Evolutionary conservation across 139 green algal genomes (phyloP).

Genomic region (Chlamydomonas sphaeroides): DNA sequence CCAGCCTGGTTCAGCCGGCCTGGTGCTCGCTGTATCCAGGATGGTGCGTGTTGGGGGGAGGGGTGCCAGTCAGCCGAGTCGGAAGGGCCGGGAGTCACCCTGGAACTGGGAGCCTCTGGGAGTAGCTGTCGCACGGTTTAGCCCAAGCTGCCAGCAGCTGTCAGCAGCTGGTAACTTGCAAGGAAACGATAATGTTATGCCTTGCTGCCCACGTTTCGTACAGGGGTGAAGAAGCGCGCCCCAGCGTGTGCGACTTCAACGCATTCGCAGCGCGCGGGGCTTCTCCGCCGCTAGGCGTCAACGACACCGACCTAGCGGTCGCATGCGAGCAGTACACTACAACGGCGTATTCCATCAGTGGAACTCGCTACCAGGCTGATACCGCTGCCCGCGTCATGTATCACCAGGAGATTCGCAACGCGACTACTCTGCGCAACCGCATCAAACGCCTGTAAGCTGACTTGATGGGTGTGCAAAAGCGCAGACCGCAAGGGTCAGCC

Average conservation of each 20-base stretch:
- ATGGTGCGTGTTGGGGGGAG: no score
- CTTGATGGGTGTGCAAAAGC: not conserved
- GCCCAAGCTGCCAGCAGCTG: no score
- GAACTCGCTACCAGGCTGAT: slow-evolving; percentile 14
- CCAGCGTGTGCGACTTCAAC: slow-evolving; percentile 44
- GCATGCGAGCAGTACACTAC: not conserved
- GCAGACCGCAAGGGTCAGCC: no score
- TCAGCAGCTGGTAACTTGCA: no score
- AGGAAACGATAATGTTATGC: no score
- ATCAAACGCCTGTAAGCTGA: not conserved
- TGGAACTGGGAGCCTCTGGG: no score
- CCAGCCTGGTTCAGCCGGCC: not conserved
- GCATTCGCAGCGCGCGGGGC: not conserved
- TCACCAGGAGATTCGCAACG: not conserved
- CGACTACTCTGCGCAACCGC: not conserved
- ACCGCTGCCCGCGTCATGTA: slow-evolving; percentile 1
- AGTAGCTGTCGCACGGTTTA: no score
- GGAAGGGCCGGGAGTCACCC: no score
- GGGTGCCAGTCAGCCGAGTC: no score
- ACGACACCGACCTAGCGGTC: not conserved
- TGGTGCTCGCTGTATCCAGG: slow-evolving; percentile 18
- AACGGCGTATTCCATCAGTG: not conserved
- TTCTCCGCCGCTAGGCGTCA: not conserved
- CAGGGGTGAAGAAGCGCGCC: not conserved
- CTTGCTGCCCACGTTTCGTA: no score